phyloP scores from a whole-genome alignment of 495 filamentous ascomycete species.

The Neurospora discreta region DNA sequence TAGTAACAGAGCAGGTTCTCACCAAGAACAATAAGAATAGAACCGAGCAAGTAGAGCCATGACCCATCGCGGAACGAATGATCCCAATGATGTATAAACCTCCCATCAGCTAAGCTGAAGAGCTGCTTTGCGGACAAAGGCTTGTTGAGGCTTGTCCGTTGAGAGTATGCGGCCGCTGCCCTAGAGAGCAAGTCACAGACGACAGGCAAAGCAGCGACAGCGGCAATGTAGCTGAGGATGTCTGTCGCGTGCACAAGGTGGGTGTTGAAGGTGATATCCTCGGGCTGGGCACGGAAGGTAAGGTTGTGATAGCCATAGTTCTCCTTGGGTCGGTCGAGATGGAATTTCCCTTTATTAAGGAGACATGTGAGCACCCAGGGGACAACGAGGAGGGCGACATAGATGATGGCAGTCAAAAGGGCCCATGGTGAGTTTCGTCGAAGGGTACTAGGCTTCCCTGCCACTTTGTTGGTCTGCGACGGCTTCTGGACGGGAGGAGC shows the following conservation, averaged over 20 bases:
- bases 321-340: background rate
- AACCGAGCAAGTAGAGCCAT: background rate
- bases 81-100: background rate
- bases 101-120: background rate
- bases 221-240: background rate
- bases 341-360: background rate
- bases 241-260: background rate
- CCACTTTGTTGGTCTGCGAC: background rate
- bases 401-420: background rate
- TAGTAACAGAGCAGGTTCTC: background rate
- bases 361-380: background rate
- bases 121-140: conserved; percentile 1
- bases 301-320: background rate
- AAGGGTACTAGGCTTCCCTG: background rate
- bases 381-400: background rate
- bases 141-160: background rate
- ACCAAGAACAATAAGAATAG: background rate
- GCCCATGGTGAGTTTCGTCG: background rate
- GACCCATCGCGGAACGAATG: background rate
- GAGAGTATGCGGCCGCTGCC: conserved; percentile 1
- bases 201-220: conserved; percentile 7
- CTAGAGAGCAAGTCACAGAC: conserved; percentile 4
- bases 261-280: background rate
- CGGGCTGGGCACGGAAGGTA: background rate
- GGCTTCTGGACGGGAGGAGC: background rate